phyloP scores from a whole-genome alignment of 164 flowering plant genomes.

The Vitis rotundifolia region DNA sequence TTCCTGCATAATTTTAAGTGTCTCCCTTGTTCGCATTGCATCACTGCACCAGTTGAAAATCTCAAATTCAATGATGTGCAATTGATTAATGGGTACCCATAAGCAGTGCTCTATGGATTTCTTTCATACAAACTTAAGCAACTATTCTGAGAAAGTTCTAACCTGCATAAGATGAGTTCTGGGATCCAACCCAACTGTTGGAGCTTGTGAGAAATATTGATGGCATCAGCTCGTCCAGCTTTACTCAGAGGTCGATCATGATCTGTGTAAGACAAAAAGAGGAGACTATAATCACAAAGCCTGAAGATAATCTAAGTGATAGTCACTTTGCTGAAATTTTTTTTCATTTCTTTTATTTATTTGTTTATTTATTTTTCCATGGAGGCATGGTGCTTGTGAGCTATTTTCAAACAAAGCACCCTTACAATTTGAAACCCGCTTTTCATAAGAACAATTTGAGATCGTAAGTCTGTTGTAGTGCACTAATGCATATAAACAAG shows the following conservation, averaged over 20 bases:
- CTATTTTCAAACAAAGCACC: no score
- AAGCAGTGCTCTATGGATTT: background rate
- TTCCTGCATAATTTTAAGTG: constrained; percentile 83
- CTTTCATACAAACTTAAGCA: background rate
- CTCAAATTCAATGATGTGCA: background rate
- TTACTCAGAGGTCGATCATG: constrained; percentile 91
- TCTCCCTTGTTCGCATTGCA: constrained; percentile 76
- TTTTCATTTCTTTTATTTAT: no score
- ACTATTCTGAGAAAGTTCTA: background rate
- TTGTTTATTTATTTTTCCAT: no score
- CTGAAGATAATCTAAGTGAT: background rate
- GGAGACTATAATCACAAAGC: background rate
- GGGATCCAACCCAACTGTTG: constrained; percentile 86
- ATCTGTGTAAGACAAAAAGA: constrained; percentile 41
- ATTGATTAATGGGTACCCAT: background rate
- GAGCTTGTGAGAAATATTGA: constrained; percentile 60
- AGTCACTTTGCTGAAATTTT: no score
- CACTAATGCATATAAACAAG: no score
- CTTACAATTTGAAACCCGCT: no score
- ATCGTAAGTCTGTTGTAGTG: no score
- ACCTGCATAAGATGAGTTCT: constrained; percentile 86
- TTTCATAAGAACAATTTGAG: no score
- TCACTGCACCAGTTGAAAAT: constrained; percentile 47
- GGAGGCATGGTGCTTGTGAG: no score
- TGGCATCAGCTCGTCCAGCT: constrained; percentile 73